These are phyloP conservation scores for Leccinellum albellum DNA, from an alignment of 768 basidiomycete genomes.

Conservation along the genomic window DNA sequence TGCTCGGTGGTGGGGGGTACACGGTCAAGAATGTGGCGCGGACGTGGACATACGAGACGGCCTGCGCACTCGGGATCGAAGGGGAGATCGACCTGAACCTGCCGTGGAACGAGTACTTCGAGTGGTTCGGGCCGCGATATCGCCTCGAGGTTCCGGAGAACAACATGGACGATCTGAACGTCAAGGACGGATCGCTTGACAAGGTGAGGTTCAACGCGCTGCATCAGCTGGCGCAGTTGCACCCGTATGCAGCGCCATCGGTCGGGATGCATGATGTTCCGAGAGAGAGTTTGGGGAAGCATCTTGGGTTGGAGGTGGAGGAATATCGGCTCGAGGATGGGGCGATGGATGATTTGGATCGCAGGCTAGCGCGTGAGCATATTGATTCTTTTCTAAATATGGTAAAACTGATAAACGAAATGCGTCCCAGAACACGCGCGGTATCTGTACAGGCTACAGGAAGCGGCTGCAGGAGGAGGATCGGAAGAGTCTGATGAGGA, in stretches of 20 bases:
- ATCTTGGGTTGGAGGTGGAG: constrained; percentile 54
- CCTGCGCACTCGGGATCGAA: constrained; percentile 86
- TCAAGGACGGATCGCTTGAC: constrained; percentile 75
- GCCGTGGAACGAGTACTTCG: constrained; percentile 88
- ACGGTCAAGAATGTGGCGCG: constrained; percentile 88
- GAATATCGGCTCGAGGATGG: constrained; percentile 34
- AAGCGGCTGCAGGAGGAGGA: constrained; percentile 36
- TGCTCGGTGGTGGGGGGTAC: constrained; percentile 95
- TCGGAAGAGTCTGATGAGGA: constrained; percentile 50
- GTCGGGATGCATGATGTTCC: constrained; percentile 86
- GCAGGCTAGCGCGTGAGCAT: constrained; percentile 66
- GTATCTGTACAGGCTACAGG: constrained; percentile 60
- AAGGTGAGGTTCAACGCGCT: constrained; percentile 65
- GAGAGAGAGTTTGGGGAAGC: constrained; percentile 57
- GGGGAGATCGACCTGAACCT: constrained; percentile 71
- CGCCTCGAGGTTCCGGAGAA: constrained; percentile 86
- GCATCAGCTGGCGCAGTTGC: constrained; percentile 54
- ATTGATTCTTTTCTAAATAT: not conserved
- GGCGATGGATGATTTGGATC: constrained; percentile 59
- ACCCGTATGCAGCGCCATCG: constrained; percentile 63
- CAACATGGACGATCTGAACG: constrained; percentile 94
- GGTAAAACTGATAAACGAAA: not conserved
- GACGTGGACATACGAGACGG: constrained; percentile 96
- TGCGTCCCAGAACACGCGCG: constrained; percentile 56
- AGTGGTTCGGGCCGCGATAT: constrained; percentile 97